Base-by-base conservation (phyloP, 805 yeast genomes). In the Blastobotrys peoriensis region DNA sequence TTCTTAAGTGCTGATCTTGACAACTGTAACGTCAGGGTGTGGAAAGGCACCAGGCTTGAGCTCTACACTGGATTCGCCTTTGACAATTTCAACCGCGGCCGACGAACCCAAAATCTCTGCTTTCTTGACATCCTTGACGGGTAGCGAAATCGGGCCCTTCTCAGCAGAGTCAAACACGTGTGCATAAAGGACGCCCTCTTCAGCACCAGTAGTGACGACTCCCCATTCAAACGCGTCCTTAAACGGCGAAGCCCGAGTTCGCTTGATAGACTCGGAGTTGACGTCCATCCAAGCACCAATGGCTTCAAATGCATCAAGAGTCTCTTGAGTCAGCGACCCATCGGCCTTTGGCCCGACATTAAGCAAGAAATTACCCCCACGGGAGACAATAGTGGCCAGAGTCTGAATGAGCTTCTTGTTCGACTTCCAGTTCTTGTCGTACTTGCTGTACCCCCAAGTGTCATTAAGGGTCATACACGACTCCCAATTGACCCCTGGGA, bases 331-430 rank as follows among this genome's bases (percentile, higher is more conserved):
- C 17, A 50, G 21, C 5, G 52, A 33, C 10, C 54, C 54, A 38
- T 50, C 50, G 3, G 44, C 50, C 28, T 30, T 40, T 5, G 54
- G 54, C 13, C 54, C 54, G 15, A 50, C 46, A 30, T 48, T 46
- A 10, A 50, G 46, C 41, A 50, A 37, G 10, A 48, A 36, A 41
- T 48, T 50, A 8, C 52, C 52, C 3, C 48, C 50, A 18, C 43
- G 40, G 8, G 52, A 45, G 5, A 48, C 52, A 5, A 46, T 40
- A 27, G 39, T 43, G 25, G 33, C 21, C 33, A 50, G 33, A 27
- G 43, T 43, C 22, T 37, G 34, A 21, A 48, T 36, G 9, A 50
- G 27, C 38, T 23, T 16, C 17, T 43, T 40, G 5, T 41, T n/a
- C 5, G 54, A 23, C 36, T 47, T 45, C 27, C 35, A 50, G 19